phyloP scores from a whole-genome alignment of 768 basidiomycete species.

The Psilocybe tampanensis region DNA sequence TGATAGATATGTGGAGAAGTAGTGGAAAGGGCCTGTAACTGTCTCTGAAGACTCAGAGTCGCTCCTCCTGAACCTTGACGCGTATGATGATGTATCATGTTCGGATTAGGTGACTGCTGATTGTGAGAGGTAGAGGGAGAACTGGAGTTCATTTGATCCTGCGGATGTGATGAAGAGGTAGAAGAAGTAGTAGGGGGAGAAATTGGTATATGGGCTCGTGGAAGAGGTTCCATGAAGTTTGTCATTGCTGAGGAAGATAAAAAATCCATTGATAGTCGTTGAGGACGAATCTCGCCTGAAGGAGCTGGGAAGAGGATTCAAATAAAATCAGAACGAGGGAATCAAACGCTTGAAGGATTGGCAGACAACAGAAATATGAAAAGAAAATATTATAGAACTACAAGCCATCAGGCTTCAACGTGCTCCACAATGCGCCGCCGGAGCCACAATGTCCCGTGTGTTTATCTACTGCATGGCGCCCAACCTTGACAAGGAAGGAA shows the following conservation, averaged over 20 bases:
- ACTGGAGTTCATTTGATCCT: neutral
- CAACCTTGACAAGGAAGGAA: neutral
- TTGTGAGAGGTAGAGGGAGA: neutral
- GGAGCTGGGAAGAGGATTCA: constrained; percentile 47
- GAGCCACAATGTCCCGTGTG: neutral
- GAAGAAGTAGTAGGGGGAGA: constrained; percentile 6
- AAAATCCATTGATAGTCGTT: constrained; percentile 56
- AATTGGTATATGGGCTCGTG: constrained; percentile 24
- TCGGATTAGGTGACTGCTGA: constrained; percentile 11
- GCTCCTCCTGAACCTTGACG: constrained; percentile 6
- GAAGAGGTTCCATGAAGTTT: constrained; percentile 28
- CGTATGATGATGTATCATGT: constrained; percentile 4
- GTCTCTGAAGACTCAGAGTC: constrained; percentile 12
- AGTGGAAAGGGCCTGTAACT: constrained; percentile 18
- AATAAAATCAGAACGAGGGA: neutral
- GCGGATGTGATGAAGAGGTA: neutral
- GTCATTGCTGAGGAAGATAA: constrained; percentile 40
- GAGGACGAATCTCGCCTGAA: constrained; percentile 68
- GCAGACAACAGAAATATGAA: neutral
- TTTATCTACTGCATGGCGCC: neutral
- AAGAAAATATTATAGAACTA: neutral
- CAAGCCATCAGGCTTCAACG: neutral
- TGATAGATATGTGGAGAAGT: neutral
- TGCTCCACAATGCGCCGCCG: neutral
- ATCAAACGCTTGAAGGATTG: constrained; percentile 3